Percentiles rank a stretch among this genome's conserved stretches.
These are phyloP conservation scores for Tolypocladium inflatum DNA, from an alignment of 2,329 filamentous ascomycete species.

Conservation along the genomic window DNA sequence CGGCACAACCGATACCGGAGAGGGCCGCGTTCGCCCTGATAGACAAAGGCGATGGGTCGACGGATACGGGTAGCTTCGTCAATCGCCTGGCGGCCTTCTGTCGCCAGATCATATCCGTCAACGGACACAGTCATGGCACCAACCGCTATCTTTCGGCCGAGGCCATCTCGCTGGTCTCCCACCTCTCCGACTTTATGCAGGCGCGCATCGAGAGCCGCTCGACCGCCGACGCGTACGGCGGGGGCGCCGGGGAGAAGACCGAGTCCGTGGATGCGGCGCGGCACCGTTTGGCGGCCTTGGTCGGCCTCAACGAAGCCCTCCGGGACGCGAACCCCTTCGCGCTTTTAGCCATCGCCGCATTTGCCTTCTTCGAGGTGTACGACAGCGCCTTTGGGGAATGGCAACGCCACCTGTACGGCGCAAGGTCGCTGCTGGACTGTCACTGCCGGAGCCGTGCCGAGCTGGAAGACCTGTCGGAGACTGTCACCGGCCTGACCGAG, in stretches of 20 bases:
- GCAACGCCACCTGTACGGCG: constrained; percentile 28
- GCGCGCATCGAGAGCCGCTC: constrained; percentile 10
- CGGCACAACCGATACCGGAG: not conserved
- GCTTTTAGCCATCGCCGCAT: constrained; percentile 31
- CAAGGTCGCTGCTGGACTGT: constrained; percentile 27
- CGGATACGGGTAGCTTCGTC: constrained; percentile 5
- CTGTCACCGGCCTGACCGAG: constrained; percentile 24
- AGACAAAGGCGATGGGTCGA: too few species aligned
- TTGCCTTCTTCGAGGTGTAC: constrained; percentile 33
- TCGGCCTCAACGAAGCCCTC: constrained; percentile 26
- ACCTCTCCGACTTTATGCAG: constrained; percentile 15
- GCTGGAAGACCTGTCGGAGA: constrained; percentile 19
- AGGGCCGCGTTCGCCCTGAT: not conserved
- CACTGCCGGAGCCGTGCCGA: constrained; percentile 24
- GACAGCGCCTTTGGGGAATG: constrained; percentile 29
- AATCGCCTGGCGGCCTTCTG: constrained; percentile 13
- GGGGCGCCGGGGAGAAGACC: not conserved
- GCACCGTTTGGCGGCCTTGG: constrained; percentile 21
- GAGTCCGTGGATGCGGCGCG: constrained; percentile 10
- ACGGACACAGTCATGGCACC: constrained; percentile 1
- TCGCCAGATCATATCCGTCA: constrained; percentile 12
- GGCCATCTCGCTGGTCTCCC: constrained; percentile 13
- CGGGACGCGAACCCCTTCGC: constrained; percentile 29
- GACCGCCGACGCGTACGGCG: not conserved
- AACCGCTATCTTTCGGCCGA: constrained; percentile 8